Percentiles rank a stretch among this genome's conserved stretches.
These are phyloP conservation scores for Raphanus hybrid DNA, from an alignment of 441 rosid genomes.

Conservation along the genomic window DNA sequence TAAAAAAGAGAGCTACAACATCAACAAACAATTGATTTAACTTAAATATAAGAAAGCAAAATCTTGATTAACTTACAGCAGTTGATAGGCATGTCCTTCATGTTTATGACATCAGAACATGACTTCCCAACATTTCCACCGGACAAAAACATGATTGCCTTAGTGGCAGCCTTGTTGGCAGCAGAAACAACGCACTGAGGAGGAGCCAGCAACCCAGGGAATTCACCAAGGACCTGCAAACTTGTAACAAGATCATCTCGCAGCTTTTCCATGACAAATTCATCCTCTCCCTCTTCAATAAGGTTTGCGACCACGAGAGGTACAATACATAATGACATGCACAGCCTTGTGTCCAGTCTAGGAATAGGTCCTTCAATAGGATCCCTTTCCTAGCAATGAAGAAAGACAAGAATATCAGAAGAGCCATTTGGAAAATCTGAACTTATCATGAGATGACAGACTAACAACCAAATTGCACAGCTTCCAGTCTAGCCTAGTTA, in stretches of 20 bases:
- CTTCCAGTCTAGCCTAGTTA: conserved; percentile 1
- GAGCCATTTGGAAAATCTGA: neutral
- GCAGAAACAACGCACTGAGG: conserved; percentile 71
- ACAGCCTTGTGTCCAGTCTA: conserved; percentile 71
- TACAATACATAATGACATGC: conserved; percentile 68
- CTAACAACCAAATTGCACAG: neutral
- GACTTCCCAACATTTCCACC: conserved; percentile 64
- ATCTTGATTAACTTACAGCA: conserved; percentile 57
- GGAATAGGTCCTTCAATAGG: conserved; percentile 84
- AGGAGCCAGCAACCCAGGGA: conserved; percentile 72
- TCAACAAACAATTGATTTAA: conserved; percentile 13
- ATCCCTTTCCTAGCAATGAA: conserved; percentile 64
- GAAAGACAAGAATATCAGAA: conserved; percentile 18
- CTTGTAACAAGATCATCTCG: conserved; percentile 67
- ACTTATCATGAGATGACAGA: conserved; percentile 17
- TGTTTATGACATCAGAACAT: conserved; percentile 60
- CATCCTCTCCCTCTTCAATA: conserved; percentile 65
- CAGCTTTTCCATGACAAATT: conserved; percentile 45
- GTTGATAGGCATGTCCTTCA: conserved; percentile 69
- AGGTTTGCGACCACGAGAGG: conserved; percentile 71
- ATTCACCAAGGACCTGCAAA: conserved; percentile 72
- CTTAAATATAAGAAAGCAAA: conserved; percentile 15
- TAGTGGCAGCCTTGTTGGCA: conserved; percentile 77
- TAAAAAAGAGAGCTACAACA: neutral
- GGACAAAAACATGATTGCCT: conserved; percentile 68